Evolutionary conservation across 805 yeast species (phyloP).

Genomic region (Yamadazyma akitaensis): DNA sequence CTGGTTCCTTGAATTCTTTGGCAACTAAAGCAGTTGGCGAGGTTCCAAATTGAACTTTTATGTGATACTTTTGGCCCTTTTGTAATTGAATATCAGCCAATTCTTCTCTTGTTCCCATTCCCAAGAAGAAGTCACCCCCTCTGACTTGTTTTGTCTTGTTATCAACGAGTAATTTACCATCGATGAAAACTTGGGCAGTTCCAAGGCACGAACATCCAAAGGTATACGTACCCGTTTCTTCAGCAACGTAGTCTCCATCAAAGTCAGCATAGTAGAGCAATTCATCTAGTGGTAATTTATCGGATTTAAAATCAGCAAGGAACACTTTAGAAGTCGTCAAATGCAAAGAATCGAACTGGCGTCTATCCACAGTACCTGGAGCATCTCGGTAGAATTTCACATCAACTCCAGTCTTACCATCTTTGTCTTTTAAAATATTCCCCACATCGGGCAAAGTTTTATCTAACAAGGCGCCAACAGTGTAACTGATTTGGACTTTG

Average conservation of each 20-base stretch:
- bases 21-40: constrained; percentile 16
- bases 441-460: constrained; percentile 30
- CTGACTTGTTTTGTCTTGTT: constrained; percentile 49
- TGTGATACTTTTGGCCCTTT: constrained; percentile 43
- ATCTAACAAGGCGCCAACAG: constrained; percentile 35
- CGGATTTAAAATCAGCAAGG: constrained; percentile 22
- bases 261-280: constrained; percentile 42
- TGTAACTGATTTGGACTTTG: constrained; percentile 21
- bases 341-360: constrained; percentile 15
- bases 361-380: constrained; percentile 15
- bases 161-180: constrained; percentile 53
- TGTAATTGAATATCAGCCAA: constrained; percentile 34
- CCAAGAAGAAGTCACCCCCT: constrained; percentile 50
- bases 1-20: constrained; percentile 20
- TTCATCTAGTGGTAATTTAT: constrained; percentile 17
- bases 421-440: constrained; percentile 15
- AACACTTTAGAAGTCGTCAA: constrained; percentile 20
- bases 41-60: constrained; percentile 48
- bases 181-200: constrained; percentile 52
- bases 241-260: constrained; percentile 44
- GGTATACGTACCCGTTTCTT: constrained; percentile 45
- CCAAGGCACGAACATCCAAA: constrained; percentile 54
- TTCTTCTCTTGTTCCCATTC: constrained; percentile 53
- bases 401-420: constrained; percentile 22
- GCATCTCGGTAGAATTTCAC: constrained; percentile 19